Conservation (phyloP, 805 yeast species). For the Helenozyma baotianmanensis region DNA sequence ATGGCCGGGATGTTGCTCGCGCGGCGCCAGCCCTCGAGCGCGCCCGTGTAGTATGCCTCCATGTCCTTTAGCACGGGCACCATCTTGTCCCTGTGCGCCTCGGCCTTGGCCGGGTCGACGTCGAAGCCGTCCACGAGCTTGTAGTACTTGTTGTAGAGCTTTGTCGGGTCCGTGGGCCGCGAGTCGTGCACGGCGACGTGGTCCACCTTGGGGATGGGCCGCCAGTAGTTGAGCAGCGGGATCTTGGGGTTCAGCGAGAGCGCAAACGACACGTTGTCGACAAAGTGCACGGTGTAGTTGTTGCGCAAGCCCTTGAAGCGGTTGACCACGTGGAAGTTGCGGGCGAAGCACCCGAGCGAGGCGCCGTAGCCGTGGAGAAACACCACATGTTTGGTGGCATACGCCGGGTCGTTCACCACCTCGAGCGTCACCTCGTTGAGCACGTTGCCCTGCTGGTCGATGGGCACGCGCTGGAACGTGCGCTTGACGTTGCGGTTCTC, state of each 20-base stretch:
- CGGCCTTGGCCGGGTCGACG: conserved; percentile 22
- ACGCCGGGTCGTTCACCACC: conserved; percentile 21
- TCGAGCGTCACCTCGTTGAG: conserved; percentile 34
- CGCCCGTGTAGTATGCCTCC: conserved; percentile 53
- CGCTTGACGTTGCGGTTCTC: conserved; percentile 22
- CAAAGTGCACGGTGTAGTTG: conserved; percentile 45
- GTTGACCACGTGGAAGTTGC: conserved; percentile 44
- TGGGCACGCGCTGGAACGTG: conserved; percentile 14
- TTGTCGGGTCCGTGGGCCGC: conserved; percentile 23
- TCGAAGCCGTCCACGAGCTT: conserved; percentile 34
- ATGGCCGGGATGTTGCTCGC: conserved; percentile 46
- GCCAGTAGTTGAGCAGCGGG: conserved; percentile 11
- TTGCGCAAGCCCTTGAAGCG: conserved; percentile 21
- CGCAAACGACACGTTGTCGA: conserved; percentile 50
- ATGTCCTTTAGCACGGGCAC: conserved; percentile 37
- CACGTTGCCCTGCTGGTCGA: conserved; percentile 23
- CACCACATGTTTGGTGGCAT: conserved; percentile 38
- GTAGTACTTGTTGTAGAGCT: conserved; percentile 35
- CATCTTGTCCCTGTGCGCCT: conserved; percentile 31
- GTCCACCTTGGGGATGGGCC: conserved; percentile 18
- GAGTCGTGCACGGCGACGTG: conserved; percentile 24
- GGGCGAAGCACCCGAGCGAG: conserved; percentile 51
- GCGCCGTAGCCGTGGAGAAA: conserved; percentile 59
- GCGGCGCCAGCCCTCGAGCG: conserved; percentile 63
- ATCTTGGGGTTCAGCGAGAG: conserved; percentile 44